These are phyloP conservation scores for Backusella circina DNA, from an alignment of 192 early-diverging fungal species.

Conservation along the genomic window DNA sequence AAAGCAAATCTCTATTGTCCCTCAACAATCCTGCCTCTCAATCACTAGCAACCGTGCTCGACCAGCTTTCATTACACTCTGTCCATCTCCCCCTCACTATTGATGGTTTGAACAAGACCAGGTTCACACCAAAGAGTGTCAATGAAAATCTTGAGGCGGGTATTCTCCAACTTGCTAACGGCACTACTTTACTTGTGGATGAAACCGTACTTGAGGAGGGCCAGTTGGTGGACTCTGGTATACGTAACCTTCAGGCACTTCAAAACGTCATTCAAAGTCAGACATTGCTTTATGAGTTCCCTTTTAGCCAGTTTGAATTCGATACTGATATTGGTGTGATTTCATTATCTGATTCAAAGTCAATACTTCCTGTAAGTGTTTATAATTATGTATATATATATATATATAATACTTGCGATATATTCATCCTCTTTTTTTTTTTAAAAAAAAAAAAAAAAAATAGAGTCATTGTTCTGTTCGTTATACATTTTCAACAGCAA, in stretches of 20 bases:
- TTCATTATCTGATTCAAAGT: slow-evolving; percentile 63
- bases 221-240: slow-evolving; percentile 59
- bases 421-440: neutral
- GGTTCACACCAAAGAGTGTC: slow-evolving; percentile 57
- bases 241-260: slow-evolving; percentile 68
- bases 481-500: slow-evolving; percentile 29
- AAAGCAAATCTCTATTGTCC: neutral
- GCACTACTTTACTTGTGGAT: slow-evolving; percentile 62
- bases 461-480: slow-evolving; percentile 27
- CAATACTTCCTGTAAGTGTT: slow-evolving; percentile 57
- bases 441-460: neutral
- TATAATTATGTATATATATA: neutral
- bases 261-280: slow-evolving; percentile 58
- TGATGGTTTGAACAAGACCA: slow-evolving; percentile 51
- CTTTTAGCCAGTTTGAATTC: slow-evolving; percentile 68
- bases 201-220: slow-evolving; percentile 72
- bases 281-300: slow-evolving; percentile 63
- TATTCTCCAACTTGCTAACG: slow-evolving; percentile 57
- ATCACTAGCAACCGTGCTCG: slow-evolving; percentile 36
- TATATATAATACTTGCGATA: neutral
- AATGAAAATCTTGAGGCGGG: slow-evolving; percentile 56
- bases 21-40: slow-evolving; percentile 31
- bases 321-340: slow-evolving; percentile 61
- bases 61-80: slow-evolving; percentile 49
- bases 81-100: slow-evolving; percentile 64